A percentile compares a stretch with the other conserved stretches of the same genome.
Conservation (phyloP, 768 basidiomycete genomes). For the Rossbeevera mucosa region DNA sequence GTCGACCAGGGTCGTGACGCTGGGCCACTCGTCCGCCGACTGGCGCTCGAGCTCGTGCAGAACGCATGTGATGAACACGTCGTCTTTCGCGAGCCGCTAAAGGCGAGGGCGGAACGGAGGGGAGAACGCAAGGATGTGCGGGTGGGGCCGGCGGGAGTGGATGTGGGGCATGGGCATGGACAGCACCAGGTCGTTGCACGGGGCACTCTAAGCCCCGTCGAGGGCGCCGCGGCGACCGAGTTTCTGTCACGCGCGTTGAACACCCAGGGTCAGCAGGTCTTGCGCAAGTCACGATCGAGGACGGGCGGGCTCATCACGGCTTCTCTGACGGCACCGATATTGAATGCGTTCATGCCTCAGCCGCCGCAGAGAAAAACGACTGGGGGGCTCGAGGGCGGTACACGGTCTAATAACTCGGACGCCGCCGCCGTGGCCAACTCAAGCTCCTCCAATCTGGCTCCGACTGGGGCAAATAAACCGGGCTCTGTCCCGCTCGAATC, state of each 20-base stretch:
- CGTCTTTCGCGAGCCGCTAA: conserved; percentile 33
- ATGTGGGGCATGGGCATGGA: conserved; percentile 16
- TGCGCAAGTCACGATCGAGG: conserved; percentile 34
- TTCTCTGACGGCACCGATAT: conserved; percentile 52
- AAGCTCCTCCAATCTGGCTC: conserved; percentile 7
- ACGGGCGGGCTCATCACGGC: conserved; percentile 34
- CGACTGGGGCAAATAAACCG: conserved; percentile 29
- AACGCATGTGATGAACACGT: conserved; percentile 64
- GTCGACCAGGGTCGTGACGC: conserved; percentile 66
- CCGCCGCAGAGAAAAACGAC: conserved; percentile 46
- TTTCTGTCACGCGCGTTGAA: conserved; percentile 46
- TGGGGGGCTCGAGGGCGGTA: conserved; percentile 21
- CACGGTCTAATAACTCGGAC: conserved; percentile 2
- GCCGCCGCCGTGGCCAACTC: conserved; percentile 10
- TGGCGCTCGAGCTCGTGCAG: conserved; percentile 65
- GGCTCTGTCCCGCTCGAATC: conserved; percentile 67
- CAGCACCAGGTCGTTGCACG: conserved; percentile 32
- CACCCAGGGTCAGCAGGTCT: conserved; percentile 27
- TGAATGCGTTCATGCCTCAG: conserved; percentile 50
- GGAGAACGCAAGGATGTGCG: conserved; percentile 11
- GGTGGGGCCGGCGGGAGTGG: conserved; percentile 7
- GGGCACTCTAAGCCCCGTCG: conserved; percentile 41
- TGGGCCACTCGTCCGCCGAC: conserved; percentile 49
- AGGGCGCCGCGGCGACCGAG: conserved; percentile 41
- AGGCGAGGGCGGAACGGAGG: conserved; percentile 47